Evolutionary conservation across 768 basidiomycete genomes (phyloP), one percentile per base, ranked within the genome.

Genomic region (Suillus plorans): DNA sequence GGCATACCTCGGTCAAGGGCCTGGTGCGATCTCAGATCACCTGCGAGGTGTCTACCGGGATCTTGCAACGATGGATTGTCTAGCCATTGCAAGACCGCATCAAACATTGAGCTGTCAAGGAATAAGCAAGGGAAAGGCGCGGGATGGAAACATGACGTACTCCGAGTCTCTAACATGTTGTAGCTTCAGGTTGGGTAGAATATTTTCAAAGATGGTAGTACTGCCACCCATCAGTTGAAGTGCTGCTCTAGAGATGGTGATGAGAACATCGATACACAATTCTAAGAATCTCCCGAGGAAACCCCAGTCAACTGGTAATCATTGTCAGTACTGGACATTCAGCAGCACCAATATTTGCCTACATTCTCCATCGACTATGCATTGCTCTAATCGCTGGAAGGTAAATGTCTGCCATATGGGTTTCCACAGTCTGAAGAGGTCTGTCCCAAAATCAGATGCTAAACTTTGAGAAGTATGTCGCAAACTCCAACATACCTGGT

Each of bases 251-350:
- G 77, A 68, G 34, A 80, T 71, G 31, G 68, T 72, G 66, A 83
- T 84, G 42, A 88, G 71, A 13, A 86, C 67, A 0, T 64, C 69
- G 18, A 83, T 68, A 6, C 77, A 76, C 13, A 74, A 74, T 64
- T 83, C 79, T 0, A 88, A 67, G 10, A 86, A 66, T 60, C 78
- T 77, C 39, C 75, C 78, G 64, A 85, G 86, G 31, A 87, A 74
- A 42, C 70, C 72, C 88, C 89, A 90, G 65, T 87, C 78, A 68
- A 86, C 88, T 90, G 57, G 45, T 20, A 41, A n/a, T 25, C 49
- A 63, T 50, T 66, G 68, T 62, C 45, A 63, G 41, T 22, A 61
- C 50, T 5, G 10, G 25, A 59, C 22, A 6, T 10, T 14, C 34
- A 4, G 20, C n/a, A 10, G 9, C 9, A 34, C 4, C 12, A 36